A percentile compares a stretch with the other conserved stretches of the same genome.
These are phyloP conservation scores for Kodamaea leandrae DNA, from an alignment of 805 yeast species.

Conservation along the genomic window DNA sequence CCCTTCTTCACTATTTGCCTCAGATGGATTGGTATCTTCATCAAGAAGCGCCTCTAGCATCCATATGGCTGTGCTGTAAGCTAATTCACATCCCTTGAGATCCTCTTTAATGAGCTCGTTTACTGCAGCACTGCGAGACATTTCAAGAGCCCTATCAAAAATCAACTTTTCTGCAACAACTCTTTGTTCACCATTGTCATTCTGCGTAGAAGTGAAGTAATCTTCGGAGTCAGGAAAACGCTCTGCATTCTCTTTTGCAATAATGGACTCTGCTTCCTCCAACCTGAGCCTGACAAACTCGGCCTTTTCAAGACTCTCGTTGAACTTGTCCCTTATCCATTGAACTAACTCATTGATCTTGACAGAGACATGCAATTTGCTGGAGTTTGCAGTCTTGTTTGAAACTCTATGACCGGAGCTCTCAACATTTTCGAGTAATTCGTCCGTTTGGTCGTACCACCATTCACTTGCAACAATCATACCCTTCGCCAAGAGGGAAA, in stretches of 20 bases:
- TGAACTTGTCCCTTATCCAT: constrained; percentile 87
- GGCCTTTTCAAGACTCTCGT: constrained; percentile 85
- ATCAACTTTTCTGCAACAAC: constrained; percentile 79
- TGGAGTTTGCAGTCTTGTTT: constrained; percentile 19
- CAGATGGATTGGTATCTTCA: constrained; percentile 22
- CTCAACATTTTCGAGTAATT: constrained; percentile 10
- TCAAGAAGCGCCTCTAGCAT: constrained; percentile 87
- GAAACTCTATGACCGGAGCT: constrained; percentile 17
- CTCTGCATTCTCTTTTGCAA: constrained; percentile 19
- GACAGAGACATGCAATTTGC: constrained; percentile 21
- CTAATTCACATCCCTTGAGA: constrained; percentile 73
- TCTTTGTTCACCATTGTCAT: constrained; percentile 7
- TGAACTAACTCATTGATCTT: constrained; percentile 73
- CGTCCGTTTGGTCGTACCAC: constrained; percentile 61
- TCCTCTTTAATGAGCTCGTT: constrained; percentile 78
- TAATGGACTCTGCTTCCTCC: constrained; percentile 46
- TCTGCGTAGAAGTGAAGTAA: constrained; percentile 8
- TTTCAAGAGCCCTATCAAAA: constrained; percentile 91
- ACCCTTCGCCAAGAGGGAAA: constrained; percentile 78
- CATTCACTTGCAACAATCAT: constrained; percentile 84
- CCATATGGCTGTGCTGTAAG: constrained; percentile 92
- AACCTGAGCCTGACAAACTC: constrained; percentile 66
- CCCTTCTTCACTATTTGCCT: constrained; percentile 22
- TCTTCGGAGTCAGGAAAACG: constrained; percentile 1
- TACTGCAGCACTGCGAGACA: constrained; percentile 87